Evolutionary conservation across 2,329 filamentous ascomycete species (phyloP), one percentile per base, ranked within the genome.

Genomic region (Phaeophleospora eucalypticola): DNA sequence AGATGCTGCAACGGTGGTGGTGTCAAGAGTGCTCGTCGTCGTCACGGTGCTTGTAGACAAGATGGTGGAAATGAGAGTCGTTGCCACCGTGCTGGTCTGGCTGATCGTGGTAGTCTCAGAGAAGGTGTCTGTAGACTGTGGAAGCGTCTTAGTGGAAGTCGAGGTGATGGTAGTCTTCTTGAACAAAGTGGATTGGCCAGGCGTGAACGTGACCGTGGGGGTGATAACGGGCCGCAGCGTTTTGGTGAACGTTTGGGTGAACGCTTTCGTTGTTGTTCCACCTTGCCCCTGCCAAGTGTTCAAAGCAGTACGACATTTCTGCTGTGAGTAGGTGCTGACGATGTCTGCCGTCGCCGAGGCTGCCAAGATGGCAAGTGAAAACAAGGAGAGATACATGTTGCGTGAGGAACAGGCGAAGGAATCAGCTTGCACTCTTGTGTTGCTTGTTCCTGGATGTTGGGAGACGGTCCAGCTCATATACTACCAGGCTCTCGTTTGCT

Each of bases 61-160:
- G 18, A 36, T 8, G 8, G 46, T 52, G n/a, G 43, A 43, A 10
- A 46, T 44, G 12, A 49, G 35, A 15, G 49, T 52, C 7, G 46
- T 49, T 7, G 27, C 42, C 8, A 39, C 46, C 15, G 45, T 52
- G 36, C 32, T 49, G 2, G 49, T 52, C 3, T 36, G 19, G 9
- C 45, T 49, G 33, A 49, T 43, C 9, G 43, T 41, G 2, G 44
- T 19, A 9, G 49, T 52, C 9, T 29, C 41, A 2, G 46, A 52
- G 8, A 49, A 52, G 4, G 46, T 49, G 39, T 41, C 34, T 12
- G 49, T 52, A 17, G 42, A 49, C 34, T 52, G 45, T 2, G 45
- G 43, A 14, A 52, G 36, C 7, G 49, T 49, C 20, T 32, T 42
- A 8, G 49, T 49, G 1, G 29, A 39, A 17, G 38, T 40, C 18